phyloP scores from a whole-genome alignment of 176 grass and related monocot genomes.

The Secale cereale region DNA sequence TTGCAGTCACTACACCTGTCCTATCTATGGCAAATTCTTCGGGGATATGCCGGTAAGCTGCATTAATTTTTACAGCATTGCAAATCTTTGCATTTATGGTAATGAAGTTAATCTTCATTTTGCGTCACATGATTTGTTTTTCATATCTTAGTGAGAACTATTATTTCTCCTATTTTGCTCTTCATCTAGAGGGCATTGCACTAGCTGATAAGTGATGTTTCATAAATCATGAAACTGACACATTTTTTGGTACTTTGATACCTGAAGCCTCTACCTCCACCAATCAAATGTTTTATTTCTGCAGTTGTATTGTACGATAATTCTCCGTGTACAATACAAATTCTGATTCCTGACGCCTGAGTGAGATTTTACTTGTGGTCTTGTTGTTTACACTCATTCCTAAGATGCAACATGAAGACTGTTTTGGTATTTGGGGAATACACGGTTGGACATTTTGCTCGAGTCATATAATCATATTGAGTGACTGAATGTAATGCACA shows the following conservation, averaged over 20 bases:
- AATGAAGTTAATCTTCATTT: slow-evolving; percentile 6
- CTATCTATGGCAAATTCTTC: slow-evolving; percentile 93
- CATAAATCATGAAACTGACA: background rate
- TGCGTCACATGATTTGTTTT: background rate
- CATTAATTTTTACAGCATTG: background rate
- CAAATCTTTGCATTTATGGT: background rate
- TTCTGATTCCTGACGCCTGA: too few relatives aligned
- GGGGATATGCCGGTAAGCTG: slow-evolving; percentile 90
- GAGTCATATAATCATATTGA: background rate
- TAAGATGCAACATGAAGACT: too few relatives aligned
- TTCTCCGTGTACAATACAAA: too few relatives aligned
- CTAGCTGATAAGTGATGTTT: slow-evolving; percentile 3
- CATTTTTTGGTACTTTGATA: background rate
- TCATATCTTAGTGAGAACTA: background rate
- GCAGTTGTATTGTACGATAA: too few relatives aligned
- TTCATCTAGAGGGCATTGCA: slow-evolving; percentile 2
- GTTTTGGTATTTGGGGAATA: too few relatives aligned
- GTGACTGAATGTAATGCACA: background rate
- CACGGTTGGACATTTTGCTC: background rate
- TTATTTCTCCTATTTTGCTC: background rate
- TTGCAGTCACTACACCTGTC: slow-evolving; percentile 93
- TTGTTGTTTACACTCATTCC: too few relatives aligned
- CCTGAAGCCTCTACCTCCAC: background rate
- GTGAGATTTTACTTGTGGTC: too few relatives aligned
- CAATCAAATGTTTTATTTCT: background rate